Percentiles rank a stretch among this genome's conserved stretches.
These are phyloP conservation scores for Septoria petroselini DNA, from an alignment of 2,329 filamentous ascomycete genomes.

Conservation along the genomic window DNA sequence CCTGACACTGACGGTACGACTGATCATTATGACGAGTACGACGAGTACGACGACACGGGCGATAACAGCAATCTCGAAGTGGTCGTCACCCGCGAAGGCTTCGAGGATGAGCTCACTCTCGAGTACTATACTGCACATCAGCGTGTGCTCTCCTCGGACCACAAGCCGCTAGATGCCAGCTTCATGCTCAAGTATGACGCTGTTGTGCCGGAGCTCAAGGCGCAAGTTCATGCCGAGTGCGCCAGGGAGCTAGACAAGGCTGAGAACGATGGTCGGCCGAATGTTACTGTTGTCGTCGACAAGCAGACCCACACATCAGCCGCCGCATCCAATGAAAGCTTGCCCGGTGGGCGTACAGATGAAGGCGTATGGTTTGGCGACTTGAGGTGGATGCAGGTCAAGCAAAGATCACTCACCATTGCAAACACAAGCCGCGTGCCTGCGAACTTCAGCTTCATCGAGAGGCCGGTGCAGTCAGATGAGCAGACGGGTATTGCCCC, in stretches of 20 bases:
- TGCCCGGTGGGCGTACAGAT: conserved; percentile 39
- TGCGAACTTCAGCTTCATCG: conserved; percentile 76
- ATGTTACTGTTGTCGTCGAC: conserved; percentile 69
- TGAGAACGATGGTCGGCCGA: conserved; percentile 85
- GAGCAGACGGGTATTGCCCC: conserved; percentile 47
- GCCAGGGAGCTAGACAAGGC: conserved; percentile 82
- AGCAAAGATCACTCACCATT: conserved; percentile 69
- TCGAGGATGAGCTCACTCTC: conserved; percentile 54
- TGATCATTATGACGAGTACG: conserved; percentile 56
- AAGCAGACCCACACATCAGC: conserved; percentile 40
- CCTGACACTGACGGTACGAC: conserved; percentile 70
- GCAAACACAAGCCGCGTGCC: conserved; percentile 86
- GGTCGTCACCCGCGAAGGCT: conserved; percentile 58
- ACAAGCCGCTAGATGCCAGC: conserved; percentile 83
- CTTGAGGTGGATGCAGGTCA: conserved; percentile 65
- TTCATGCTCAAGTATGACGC: conserved; percentile 85
- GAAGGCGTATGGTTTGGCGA: conserved; percentile 75
- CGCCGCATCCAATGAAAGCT: conserved; percentile 16
- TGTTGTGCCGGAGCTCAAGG: conserved; percentile 79
- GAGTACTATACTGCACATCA: conserved; percentile 83
- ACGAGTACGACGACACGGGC: conserved; percentile 46
- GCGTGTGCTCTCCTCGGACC: conserved; percentile 84
- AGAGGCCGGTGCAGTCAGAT: conserved; percentile 58
- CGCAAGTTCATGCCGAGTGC: conserved; percentile 79
- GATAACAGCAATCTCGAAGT: conserved; percentile 50